phyloP scores from a whole-genome alignment of 2,329 filamentous ascomycete species.

The Tolypocladium ophioglossoides region DNA sequence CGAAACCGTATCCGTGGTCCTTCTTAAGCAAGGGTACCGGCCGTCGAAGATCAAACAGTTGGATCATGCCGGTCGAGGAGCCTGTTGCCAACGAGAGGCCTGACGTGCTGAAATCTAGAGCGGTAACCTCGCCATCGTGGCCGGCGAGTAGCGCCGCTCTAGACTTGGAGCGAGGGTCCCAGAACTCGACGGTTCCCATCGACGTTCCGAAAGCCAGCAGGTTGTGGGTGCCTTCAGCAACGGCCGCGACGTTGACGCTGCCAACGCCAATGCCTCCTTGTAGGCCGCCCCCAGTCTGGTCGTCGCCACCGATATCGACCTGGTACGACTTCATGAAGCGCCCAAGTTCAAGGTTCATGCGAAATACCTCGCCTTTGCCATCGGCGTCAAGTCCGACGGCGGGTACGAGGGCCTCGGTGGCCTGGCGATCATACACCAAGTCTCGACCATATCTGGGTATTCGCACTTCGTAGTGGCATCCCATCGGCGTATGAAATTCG shows the following conservation, averaged over 20 bases:
- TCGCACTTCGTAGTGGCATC: slow-evolving; percentile 79
- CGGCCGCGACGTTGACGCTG: slow-evolving; percentile 75
- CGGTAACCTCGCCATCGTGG: slow-evolving; percentile 66
- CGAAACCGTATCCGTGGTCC: slow-evolving; percentile 90
- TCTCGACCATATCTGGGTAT: slow-evolving; percentile 90
- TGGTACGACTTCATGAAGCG: slow-evolving; percentile 93
- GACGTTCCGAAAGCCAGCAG: slow-evolving; percentile 89
- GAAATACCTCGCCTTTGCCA: slow-evolving; percentile 83
- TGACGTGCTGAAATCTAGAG: slow-evolving; percentile 73
- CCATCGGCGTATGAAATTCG: slow-evolving; percentile 85
- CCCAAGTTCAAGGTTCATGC: slow-evolving; percentile 83
- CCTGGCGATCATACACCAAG: slow-evolving; percentile 70
- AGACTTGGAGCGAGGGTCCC: slow-evolving; percentile 79
- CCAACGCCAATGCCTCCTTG: slow-evolving; percentile 82
- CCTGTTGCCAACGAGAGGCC: slow-evolving; percentile 81
- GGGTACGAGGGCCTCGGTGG: slow-evolving; percentile 77
- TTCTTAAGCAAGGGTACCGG: slow-evolving; percentile 79
- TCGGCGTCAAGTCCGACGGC: slow-evolving; percentile 79
- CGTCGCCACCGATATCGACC: slow-evolving; percentile 79
- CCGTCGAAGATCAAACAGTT: slow-evolving; percentile 85
- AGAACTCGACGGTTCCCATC: slow-evolving; percentile 92
- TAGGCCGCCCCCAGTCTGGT: slow-evolving; percentile 63
- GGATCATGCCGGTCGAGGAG: slow-evolving; percentile 76
- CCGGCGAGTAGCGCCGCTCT: slow-evolving; percentile 67
- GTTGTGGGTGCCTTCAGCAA: slow-evolving; percentile 84